Conservation (phyloP, 2,329 filamentous ascomycete species). For the Pseudogymnoascus sp. region DNA sequence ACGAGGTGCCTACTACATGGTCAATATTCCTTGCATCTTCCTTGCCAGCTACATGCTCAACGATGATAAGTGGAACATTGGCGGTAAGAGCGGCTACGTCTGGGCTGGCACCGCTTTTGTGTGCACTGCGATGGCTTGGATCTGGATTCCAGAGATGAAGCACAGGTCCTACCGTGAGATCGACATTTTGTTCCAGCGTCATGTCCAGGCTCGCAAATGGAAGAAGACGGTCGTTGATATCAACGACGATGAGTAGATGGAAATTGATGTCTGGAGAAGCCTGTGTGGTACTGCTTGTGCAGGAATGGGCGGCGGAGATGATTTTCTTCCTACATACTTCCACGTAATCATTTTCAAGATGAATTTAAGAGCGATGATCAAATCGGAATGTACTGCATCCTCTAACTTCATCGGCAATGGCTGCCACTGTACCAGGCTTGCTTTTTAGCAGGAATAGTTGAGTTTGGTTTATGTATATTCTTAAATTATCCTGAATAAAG, state of each 20-base stretch:
- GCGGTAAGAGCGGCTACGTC: conserved; percentile 49
- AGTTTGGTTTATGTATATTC: too few relatives aligned
- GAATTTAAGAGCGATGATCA: too few relatives aligned
- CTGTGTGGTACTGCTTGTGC: conserved; percentile 16
- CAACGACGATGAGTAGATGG: conserved; percentile 51
- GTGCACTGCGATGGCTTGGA: conserved; percentile 40
- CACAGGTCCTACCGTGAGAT: conserved; percentile 40
- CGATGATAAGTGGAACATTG: conserved; percentile 34
- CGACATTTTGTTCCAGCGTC: conserved; percentile 37
- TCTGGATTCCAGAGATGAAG: conserved; percentile 53
- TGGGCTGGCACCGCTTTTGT: conserved; percentile 50
- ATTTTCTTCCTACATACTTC: conserved; percentile 15
- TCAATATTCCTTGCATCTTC: conserved; percentile 60
- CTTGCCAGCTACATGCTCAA: conserved; percentile 53
- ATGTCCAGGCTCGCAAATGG: conserved; percentile 31
- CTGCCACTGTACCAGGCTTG: too few relatives aligned
- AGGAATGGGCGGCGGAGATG: conserved; percentile 10
- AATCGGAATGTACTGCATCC: too few relatives aligned
- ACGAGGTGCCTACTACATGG: conserved; percentile 53
- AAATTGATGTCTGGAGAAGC: conserved; percentile 17
- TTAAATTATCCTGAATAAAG: too few relatives aligned
- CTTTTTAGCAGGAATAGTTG: too few relatives aligned
- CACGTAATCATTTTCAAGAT: background rate
- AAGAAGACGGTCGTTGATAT: conserved; percentile 48
- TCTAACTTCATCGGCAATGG: too few relatives aligned